Base-by-base conservation (phyloP, 1,284 basidiomycete species). In the Tausonia pullulans region DNA sequence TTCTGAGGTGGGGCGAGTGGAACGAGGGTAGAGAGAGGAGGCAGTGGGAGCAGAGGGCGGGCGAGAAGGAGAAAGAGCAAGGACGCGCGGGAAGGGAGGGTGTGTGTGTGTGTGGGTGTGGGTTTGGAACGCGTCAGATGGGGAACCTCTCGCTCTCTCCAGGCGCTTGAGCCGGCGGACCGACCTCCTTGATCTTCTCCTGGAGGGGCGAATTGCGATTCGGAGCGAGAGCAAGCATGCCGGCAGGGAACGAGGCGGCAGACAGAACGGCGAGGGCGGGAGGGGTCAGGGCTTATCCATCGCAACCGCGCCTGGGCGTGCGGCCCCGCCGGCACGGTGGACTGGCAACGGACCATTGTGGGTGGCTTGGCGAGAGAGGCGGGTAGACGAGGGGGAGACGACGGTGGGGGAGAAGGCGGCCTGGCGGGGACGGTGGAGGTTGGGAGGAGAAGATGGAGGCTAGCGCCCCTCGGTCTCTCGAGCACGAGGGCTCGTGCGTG, bases 131-230 rank as follows among this genome's bases (percentile, higher is more conserved):
- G 27, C 27, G 27, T 27, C 27, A 27, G 27, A 27, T 27, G 27
- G 27, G 27, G 27, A 27, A 27, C 27, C 27, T 27, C 27, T 27
- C 27, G 27, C 27, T 27, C 27, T 27, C 27, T 27, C 27, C 27
- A 27, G 27, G 27, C 27, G 27, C 27, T 2, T 27, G 27, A 27
- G 27, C 27, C 27, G 13, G 43, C 5, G 14, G 40, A 68, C 78
- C 70, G 60, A 80, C 80, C 74, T 81, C 79, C 74, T 79, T 80
- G 76, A 81, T 81, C 76, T 79, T 79, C 75, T 81, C 80, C 80
- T 79, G 70, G 63, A 44, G 50, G 5, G 3, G 43, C 8, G 27
- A 27, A 27, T 27, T 27, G 27, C 27, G 27, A 27, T 27, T 27
- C 27, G 27, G 27, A 27, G 27, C 27, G 27, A 27, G 27, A 27